Evolutionary conservation across 768 basidiomycete genomes (phyloP).

Genomic region (Hericium rajendrae): DNA sequence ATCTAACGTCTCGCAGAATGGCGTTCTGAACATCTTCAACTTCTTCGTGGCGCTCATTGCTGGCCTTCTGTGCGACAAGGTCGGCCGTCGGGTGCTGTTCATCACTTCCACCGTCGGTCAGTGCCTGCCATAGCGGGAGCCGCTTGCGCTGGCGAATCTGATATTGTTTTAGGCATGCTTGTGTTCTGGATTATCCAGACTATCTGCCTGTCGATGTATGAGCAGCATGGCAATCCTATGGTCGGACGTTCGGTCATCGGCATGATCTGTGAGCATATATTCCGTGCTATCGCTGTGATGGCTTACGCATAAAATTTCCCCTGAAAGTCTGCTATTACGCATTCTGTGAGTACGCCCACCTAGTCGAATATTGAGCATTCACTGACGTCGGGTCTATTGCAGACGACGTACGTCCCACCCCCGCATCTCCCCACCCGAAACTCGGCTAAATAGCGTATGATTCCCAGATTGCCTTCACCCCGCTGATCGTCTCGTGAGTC

Average conservation of each 20-base stretch:
- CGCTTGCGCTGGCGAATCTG: too few relatives aligned
- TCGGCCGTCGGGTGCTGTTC: constrained; percentile 18
- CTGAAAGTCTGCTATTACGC: background rate
- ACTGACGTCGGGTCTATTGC: constrained; percentile 8
- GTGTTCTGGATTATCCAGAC: constrained; percentile 32
- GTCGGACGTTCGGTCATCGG: constrained; percentile 35
- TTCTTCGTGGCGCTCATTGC: constrained; percentile 1
- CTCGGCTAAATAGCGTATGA: constrained; percentile 4
- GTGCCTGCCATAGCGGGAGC: background rate
- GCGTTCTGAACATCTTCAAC: constrained; percentile 3
- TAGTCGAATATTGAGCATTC: background rate
- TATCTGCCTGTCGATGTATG: constrained; percentile 25
- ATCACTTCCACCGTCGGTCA: constrained; percentile 16
- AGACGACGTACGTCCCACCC: background rate
- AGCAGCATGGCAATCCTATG: constrained; percentile 16
- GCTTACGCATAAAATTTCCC: background rate
- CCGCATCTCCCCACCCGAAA: background rate
- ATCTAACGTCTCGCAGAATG: background rate
- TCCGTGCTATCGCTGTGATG: background rate
- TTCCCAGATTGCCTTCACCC: constrained; percentile 24
- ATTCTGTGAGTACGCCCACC: background rate
- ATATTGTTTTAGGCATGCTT: constrained; percentile 17
- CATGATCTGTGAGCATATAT: constrained; percentile 22
- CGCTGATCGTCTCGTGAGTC: constrained; percentile 22
- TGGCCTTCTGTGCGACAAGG: background rate